A percentile compares a stretch with the other conserved stretches of the same genome.
Conservation (phyloP, 441 rosid genomes). For the Metrosideros polymorpha region DNA sequence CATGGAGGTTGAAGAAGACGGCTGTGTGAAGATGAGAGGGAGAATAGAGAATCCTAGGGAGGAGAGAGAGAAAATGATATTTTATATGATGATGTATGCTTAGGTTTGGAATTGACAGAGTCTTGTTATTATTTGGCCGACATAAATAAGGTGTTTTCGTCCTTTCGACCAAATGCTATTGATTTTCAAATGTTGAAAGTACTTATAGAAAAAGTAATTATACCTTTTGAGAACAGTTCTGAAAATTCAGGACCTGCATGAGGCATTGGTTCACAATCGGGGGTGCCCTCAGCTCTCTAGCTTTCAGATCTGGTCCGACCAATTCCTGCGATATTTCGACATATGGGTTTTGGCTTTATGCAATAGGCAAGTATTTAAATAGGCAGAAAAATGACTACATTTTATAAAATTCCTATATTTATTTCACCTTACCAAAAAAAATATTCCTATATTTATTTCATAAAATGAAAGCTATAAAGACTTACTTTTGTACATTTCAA, state of each 20-base stretch:
- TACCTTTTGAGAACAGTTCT: background rate
- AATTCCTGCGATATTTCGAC: too few relatives aligned
- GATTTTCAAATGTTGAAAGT: background rate
- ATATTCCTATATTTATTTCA: background rate
- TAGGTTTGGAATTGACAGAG: background rate
- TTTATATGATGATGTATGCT: background rate
- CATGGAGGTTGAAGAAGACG: too few relatives aligned
- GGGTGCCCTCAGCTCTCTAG: background rate
- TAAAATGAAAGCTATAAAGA: background rate
- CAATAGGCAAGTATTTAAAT: too few relatives aligned
- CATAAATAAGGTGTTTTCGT: background rate
- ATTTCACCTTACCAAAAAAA: too few relatives aligned
- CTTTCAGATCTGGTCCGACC: background rate
- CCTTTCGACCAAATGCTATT: background rate
- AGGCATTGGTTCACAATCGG: background rate
- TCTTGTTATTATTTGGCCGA: background rate
- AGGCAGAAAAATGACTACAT: background rate
- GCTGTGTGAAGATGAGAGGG: too few relatives aligned
- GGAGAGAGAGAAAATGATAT: too few relatives aligned
- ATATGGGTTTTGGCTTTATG: background rate
- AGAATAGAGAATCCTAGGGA: too few relatives aligned
- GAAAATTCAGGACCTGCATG: background rate
- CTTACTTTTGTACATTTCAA: background rate
- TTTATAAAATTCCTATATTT: too few relatives aligned
- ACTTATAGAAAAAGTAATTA: too few relatives aligned